Evolutionary conservation across 2,329 filamentous ascomycete genomes (phyloP).

Genomic region (Ambrosiella beaveri): DNA sequence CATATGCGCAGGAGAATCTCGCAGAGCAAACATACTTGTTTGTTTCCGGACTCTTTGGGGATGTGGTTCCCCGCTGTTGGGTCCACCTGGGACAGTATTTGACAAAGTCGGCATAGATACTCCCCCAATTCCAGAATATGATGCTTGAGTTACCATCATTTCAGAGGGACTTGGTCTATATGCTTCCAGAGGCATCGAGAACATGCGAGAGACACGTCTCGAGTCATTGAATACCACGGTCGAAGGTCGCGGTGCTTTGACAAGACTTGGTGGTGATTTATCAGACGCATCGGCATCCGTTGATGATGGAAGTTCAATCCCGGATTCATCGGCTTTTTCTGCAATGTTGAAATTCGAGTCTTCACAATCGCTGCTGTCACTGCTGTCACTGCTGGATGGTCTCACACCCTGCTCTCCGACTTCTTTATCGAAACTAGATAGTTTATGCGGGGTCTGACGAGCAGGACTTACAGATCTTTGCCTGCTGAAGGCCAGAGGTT

Average conservation of each 20-base stretch:
- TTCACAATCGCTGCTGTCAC: background rate
- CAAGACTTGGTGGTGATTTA: background rate
- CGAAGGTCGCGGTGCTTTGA: background rate
- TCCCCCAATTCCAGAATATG: background rate
- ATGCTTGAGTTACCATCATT: background rate
- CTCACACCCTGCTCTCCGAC: background rate
- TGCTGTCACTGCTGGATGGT: background rate
- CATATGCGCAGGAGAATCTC: background rate
- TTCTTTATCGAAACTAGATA: slow-evolving; percentile 3
- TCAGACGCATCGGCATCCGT: background rate
- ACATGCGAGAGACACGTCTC: background rate
- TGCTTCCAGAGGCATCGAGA: slow-evolving; percentile 3
- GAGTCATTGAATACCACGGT: background rate
- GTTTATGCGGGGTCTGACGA: background rate
- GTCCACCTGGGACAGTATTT: background rate
- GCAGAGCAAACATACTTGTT: background rate
- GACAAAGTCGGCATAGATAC: background rate
- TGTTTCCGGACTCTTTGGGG: background rate
- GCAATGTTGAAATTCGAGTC: background rate
- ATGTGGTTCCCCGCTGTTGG: background rate
- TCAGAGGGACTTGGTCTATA: background rate
- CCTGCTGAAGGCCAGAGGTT: slow-evolving; percentile 4
- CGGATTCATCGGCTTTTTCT: slow-evolving; percentile 1
- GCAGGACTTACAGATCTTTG: slow-evolving; percentile 7
- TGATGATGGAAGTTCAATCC: background rate